Evolutionary conservation across 139 green algal species (phyloP), one percentile per base, ranked within the genome.

Genomic region (Chlamydomonas sphaeroides): DNA sequence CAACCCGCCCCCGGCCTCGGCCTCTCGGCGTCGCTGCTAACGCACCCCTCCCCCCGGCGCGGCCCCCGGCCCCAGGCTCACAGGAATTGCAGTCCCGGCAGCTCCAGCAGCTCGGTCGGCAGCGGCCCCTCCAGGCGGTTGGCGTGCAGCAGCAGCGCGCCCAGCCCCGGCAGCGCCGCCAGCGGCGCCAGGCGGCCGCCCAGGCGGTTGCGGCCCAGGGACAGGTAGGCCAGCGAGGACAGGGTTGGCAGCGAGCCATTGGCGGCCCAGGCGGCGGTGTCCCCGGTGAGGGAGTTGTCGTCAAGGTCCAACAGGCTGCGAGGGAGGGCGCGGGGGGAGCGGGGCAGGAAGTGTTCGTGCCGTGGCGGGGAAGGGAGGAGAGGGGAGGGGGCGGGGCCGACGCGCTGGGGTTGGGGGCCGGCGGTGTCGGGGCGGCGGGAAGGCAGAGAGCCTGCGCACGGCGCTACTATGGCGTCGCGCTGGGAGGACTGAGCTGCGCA

Each of bases 221-320:
- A 30, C 42, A 62, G 45, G 17, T 30, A n/a, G 21, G 3, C 11
- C 36, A 76, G 68, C 15, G 6, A 2, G 3, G 45, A 28, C n/a
- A 76, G 68, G 3, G 38, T 6, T 23, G 18, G 25, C 66, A 72
- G 38, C 3, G 26, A 4, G 10, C 41, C 45, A 11, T 14, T 17
- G 3, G 65, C 57, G 28, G 39, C 38, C 72, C 56, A 63, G 49
- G 28, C 41, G 2, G 17, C 25, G 20, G n/a, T 63, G 48, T 36
- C 41, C 21, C 71, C 71, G 25, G 0, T 17, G 14, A 80, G 72
- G 5, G n/a, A 14, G 38, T 80, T 80, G 28, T 57, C 57, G 15
- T 80, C 72, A 56, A 80, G 72, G 7, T 80, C 72, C 26, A 80
- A 56, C 10, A 68, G 5, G 4, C 72, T 80, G 32, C 6, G 30